These are phyloP conservation scores for Clavispora vitiphila DNA, from an alignment of 805 yeast genomes.

Conservation along the genomic window DNA sequence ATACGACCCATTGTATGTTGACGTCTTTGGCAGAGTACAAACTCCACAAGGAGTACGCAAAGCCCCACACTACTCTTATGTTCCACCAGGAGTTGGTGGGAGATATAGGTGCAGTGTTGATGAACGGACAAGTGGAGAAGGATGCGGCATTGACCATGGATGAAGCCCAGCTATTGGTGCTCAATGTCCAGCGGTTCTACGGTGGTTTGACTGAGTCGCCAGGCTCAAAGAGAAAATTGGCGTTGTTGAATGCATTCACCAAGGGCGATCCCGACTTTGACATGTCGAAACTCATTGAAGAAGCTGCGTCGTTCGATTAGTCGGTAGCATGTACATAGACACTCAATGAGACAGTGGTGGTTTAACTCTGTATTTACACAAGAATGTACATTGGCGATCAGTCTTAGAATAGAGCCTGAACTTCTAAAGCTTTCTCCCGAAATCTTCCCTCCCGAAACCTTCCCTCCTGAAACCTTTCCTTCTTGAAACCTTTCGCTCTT, in stretches of 20 bases:
- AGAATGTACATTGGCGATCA: no score
- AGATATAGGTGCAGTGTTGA: slow-evolving; percentile 61
- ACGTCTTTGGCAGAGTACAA: slow-evolving; percentile 91
- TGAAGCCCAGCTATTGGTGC: slow-evolving; percentile 73
- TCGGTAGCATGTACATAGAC: no score
- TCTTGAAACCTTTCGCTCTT: no score
- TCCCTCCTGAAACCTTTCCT: no score
- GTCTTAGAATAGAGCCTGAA: no score
- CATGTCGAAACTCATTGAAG: slow-evolving; percentile 61
- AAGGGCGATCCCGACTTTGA: slow-evolving; percentile 61
- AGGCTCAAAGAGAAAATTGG: slow-evolving; percentile 42
- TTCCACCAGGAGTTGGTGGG: slow-evolving; percentile 74
- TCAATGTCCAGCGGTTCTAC: slow-evolving; percentile 78
- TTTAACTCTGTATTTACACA: no score
- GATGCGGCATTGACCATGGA: slow-evolving; percentile 62
- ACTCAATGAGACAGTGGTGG: no score
- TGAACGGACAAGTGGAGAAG: slow-evolving; percentile 80
- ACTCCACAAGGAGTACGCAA: slow-evolving; percentile 84
- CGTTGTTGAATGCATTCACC: slow-evolving; percentile 64
- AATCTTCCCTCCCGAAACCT: no score
- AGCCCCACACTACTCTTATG: slow-evolving; percentile 88
- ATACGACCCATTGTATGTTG: slow-evolving; percentile 82
- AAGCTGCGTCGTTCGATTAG: slow-evolving; percentile 67
- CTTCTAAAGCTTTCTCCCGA: no score
- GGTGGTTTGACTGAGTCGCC: slow-evolving; percentile 54